A percentile compares a stretch with the other conserved stretches of the same genome.
These are phyloP conservation scores for Cutaneotrichosporon sp. DNA, from an alignment of 1,284 basidiomycete species.

Conservation along the genomic window DNA sequence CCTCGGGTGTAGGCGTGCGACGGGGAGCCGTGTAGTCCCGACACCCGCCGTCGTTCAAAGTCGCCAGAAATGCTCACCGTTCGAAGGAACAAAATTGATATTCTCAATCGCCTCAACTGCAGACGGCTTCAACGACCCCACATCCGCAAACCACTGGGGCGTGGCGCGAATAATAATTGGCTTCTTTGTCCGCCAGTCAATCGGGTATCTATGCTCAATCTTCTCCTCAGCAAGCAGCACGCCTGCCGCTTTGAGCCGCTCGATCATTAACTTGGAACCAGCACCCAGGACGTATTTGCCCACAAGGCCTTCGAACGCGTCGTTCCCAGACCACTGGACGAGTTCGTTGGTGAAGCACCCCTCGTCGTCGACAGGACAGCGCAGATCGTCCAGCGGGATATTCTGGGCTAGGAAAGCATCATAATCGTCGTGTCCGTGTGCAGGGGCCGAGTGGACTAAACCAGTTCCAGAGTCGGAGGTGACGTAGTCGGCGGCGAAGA, in stretches of 20 bases:
- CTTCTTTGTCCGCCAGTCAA: conserved; percentile 93
- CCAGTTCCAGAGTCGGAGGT: conserved; percentile 88
- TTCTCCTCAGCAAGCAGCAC: conserved; percentile 64
- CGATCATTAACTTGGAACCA: conserved; percentile 65
- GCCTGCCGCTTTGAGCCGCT: conserved; percentile 58
- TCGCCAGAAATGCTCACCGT: too few species aligned
- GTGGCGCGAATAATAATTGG: conserved; percentile 93
- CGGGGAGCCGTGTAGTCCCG: too few species aligned
- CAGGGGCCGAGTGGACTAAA: conserved; percentile 91
- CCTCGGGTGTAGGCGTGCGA: too few species aligned
- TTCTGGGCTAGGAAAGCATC: conserved; percentile 56
- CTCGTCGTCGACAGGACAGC: conserved; percentile 75
- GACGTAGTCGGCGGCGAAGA: conserved; percentile 62
- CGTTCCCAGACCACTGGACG: conserved; percentile 55
- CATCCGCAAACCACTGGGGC: conserved; percentile 95
- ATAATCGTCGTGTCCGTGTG: conserved; percentile 93
- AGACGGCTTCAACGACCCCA: conserved; percentile 72
- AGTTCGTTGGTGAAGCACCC: conserved; percentile 66
- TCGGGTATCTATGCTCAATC: conserved; percentile 86
- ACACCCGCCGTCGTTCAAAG: too few species aligned
- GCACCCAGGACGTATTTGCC: conserved; percentile 69
- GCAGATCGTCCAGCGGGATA: conserved; percentile 41
- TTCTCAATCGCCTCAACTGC: conserved; percentile 67
- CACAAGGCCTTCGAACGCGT: conserved; percentile 39
- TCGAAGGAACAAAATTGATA: conserved; percentile 72